Conservation (phyloP, 352 stramenopile species). For the Plasmopara viticola region DNA sequence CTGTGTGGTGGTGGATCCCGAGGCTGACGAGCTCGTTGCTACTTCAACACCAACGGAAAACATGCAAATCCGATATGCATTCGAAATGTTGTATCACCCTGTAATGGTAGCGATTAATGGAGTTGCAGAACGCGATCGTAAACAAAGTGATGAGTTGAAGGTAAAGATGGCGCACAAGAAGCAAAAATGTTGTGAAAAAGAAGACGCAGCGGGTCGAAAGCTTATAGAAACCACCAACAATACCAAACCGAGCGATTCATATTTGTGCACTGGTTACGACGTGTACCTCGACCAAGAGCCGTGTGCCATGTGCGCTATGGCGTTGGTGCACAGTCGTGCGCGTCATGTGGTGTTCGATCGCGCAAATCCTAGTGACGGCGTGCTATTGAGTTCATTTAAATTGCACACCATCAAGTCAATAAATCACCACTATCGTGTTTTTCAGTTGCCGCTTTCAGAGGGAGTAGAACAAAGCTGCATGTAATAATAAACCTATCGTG, state of each 20-base stretch:
- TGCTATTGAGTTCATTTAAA: conserved; percentile 47
- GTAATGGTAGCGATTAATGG: conserved; percentile 63
- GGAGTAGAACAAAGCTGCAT: conserved; percentile 1
- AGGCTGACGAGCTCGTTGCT: conserved; percentile 25
- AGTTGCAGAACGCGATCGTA: conserved; percentile 56
- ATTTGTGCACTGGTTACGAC: conserved; percentile 87
- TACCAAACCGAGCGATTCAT: conserved; percentile 41
- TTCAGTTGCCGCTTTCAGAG: conserved; percentile 31
- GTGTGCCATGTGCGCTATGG: conserved; percentile 88
- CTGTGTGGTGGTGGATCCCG: conserved; percentile 53
- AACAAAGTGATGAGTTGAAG: conserved; percentile 19
- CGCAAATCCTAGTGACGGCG: conserved; percentile 50
- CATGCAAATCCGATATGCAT: conserved; percentile 23
- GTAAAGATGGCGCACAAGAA: conserved; percentile 27
- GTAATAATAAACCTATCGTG: not conserved
- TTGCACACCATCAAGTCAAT: conserved; percentile 83
- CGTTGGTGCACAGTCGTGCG: conserved; percentile 79
- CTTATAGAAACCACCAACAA: conserved; percentile 3
- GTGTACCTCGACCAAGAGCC: conserved; percentile 82
- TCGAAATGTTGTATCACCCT: conserved; percentile 53
- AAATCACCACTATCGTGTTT: conserved; percentile 86
- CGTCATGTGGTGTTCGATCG: conserved; percentile 71
- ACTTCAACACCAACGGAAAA: conserved; percentile 17
- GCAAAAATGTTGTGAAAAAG: conserved; percentile 18
- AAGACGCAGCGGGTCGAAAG: conserved; percentile 4